Evolutionary conservation across 108 stramenopile genomes (phyloP).

Genomic region (Mediolabrus comicus): DNA sequence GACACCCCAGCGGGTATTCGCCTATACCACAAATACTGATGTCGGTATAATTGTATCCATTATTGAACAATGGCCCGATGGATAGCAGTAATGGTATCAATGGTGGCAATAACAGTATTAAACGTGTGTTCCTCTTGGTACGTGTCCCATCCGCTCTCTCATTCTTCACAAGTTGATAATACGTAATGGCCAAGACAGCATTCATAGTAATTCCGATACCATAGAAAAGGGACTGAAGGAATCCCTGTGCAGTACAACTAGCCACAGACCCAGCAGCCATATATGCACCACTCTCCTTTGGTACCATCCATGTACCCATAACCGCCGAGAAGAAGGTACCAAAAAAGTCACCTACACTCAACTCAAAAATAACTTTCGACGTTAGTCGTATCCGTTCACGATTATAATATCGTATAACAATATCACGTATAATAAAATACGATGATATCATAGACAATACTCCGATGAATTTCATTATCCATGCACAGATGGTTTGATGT

Average conservation of each 20-base stretch:
- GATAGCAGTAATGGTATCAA: not conserved
- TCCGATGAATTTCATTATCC: constrained; percentile 19
- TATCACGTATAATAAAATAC: constrained; percentile 22
- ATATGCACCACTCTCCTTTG: constrained; percentile 16
- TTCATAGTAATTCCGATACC: constrained; percentile 15
- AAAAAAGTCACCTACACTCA: constrained; percentile 12
- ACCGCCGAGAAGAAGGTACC: constrained; percentile 20
- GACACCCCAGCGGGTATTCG: constrained; percentile 31
- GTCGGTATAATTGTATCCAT: constrained; percentile 26
- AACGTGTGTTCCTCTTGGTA: not conserved
- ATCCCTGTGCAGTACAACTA: constrained; percentile 35
- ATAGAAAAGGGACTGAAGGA: constrained; percentile 26
- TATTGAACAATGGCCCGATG: constrained; percentile 4
- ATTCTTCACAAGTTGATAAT: constrained; percentile 17
- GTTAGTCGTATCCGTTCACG: constrained; percentile 24
- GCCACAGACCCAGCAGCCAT: constrained; percentile 14
- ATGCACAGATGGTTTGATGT: not conserved
- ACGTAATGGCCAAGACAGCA: constrained; percentile 16
- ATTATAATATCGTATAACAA: constrained; percentile 15
- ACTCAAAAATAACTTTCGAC: constrained; percentile 20
- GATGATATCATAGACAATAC: constrained; percentile 17
- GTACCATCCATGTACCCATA: constrained; percentile 43
- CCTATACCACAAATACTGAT: constrained; percentile 18
- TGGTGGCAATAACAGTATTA: constrained; percentile 13
- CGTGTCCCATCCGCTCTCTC: constrained; percentile 21